Evolutionary conservation across 2,329 filamentous ascomycete genomes (phyloP).

Genomic region (Pyrenochaeta sp.): DNA sequence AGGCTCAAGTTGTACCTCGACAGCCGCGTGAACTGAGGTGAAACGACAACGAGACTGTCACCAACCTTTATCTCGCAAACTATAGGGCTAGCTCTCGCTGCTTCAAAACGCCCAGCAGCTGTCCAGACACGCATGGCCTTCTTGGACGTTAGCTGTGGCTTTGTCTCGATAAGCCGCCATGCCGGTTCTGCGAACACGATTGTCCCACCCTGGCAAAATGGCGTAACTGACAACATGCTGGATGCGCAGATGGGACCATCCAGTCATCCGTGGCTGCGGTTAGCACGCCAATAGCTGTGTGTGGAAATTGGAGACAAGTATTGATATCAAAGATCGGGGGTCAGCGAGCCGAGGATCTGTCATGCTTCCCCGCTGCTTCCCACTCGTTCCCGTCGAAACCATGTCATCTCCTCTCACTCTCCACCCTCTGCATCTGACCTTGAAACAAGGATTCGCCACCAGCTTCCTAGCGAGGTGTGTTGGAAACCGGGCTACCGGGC

Average conservation of each 20-base stretch:
- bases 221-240: slow-evolving; percentile 3
- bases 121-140: slow-evolving; percentile 3
- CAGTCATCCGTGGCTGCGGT: slow-evolving; percentile 6
- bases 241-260: slow-evolving; percentile 3
- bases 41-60: slow-evolving; percentile 1
- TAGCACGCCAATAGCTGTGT: slow-evolving; percentile 7
- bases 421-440: neutral
- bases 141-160: slow-evolving; percentile 2
- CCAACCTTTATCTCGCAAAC: slow-evolving; percentile 4
- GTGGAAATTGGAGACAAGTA: slow-evolving; percentile 9
- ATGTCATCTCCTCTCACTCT: slow-evolving; percentile 11
- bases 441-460: neutral
- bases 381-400: slow-evolving; percentile 7
- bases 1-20: neutral
- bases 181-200: neutral
- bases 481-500: slow-evolving; percentile 12
- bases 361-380: slow-evolving; percentile 23
- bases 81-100: neutral
- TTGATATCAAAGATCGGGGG: slow-evolving; percentile 4
- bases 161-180: slow-evolving; percentile 3
- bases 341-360: slow-evolving; percentile 13
- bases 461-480: neutral
- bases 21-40: neutral
- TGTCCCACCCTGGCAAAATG: slow-evolving; percentile 5
- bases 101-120: slow-evolving; percentile 5